Conservation (phyloP, 225 moss, liverwort and hornwort genomes). For the Physcomitrium patens region DNA sequence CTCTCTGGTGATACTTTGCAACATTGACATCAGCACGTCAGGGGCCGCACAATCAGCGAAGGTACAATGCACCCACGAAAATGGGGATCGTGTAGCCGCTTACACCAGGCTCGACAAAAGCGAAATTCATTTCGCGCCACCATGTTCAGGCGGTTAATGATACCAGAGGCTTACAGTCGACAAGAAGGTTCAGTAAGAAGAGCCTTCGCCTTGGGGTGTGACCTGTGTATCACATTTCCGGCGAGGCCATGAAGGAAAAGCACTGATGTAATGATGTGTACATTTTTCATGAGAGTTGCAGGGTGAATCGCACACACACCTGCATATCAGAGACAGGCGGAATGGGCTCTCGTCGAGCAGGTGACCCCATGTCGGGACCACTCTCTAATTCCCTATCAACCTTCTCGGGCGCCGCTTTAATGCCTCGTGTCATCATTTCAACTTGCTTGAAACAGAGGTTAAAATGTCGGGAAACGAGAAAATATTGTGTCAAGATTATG, state of each 20-base stretch:
- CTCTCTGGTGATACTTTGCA: background rate
- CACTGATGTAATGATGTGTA: background rate
- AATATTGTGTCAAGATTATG: background rate
- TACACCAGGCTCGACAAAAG: background rate
- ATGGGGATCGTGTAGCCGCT: slow-evolving; percentile 9
- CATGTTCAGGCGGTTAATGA: no score
- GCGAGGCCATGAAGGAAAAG: slow-evolving; percentile 2
- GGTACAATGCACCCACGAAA: background rate
- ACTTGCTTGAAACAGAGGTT: background rate
- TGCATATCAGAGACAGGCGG: slow-evolving; percentile 66
- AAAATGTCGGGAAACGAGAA: background rate
- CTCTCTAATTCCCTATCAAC: slow-evolving; percentile 45
- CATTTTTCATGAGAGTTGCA: background rate
- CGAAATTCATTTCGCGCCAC: background rate
- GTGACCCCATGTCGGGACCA: slow-evolving; percentile 71
- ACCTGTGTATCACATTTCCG: background rate
- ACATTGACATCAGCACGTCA: background rate
- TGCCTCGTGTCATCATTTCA: slow-evolving; percentile 55
- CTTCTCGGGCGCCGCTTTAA: slow-evolving; percentile 57
- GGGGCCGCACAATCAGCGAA: background rate
- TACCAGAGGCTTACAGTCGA: background rate
- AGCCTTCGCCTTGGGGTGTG: background rate
- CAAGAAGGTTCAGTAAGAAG: background rate
- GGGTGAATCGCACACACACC: slow-evolving; percentile 47
- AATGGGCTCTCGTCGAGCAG: slow-evolving; percentile 72